Conservation (phyloP, 176 grass and related monocot genomes). For the Triticum timopheevii region DNA sequence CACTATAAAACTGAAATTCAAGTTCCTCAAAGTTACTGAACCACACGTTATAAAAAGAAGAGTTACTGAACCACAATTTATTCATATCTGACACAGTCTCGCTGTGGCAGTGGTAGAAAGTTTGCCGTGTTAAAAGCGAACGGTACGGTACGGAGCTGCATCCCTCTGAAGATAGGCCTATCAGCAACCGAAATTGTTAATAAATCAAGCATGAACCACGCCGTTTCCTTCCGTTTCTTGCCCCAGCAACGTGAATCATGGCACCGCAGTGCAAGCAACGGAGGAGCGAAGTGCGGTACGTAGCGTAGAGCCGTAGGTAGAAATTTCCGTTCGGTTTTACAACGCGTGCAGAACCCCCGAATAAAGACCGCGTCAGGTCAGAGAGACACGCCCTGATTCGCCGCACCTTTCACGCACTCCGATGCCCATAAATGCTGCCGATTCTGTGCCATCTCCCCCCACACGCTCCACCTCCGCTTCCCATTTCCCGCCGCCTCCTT, state of each 20-base stretch:
- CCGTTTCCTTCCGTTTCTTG: neutral
- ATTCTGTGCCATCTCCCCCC: neutral
- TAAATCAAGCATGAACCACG: slow-evolving; percentile 15
- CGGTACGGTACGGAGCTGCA: neutral
- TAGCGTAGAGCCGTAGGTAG: too few species aligned
- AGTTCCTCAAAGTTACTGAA: neutral
- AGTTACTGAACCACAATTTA: too few species aligned
- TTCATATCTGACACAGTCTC: neutral
- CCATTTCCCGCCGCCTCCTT: slow-evolving; percentile 25
- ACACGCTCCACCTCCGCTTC: neutral
- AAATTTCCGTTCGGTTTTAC: too few species aligned
- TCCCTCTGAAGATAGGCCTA: neutral
- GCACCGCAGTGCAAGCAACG: neutral
- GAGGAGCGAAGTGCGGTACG: neutral
- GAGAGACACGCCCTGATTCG: neutral
- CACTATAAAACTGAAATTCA: neutral
- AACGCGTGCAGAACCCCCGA: too few species aligned
- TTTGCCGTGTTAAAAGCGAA: too few species aligned
- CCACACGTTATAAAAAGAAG: neutral
- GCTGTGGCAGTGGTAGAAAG: too few species aligned
- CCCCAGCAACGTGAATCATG: slow-evolving; percentile 1
- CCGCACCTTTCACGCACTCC: slow-evolving; percentile 22
- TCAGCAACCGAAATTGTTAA: neutral
- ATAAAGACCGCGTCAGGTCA: neutral
- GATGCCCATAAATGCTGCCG: slow-evolving; percentile 35